Percentiles rank a stretch among this genome's conserved stretches.
Conservation (phyloP, 169 alveolate genomes). For the Ichthyophthirius multifiliis region DNA sequence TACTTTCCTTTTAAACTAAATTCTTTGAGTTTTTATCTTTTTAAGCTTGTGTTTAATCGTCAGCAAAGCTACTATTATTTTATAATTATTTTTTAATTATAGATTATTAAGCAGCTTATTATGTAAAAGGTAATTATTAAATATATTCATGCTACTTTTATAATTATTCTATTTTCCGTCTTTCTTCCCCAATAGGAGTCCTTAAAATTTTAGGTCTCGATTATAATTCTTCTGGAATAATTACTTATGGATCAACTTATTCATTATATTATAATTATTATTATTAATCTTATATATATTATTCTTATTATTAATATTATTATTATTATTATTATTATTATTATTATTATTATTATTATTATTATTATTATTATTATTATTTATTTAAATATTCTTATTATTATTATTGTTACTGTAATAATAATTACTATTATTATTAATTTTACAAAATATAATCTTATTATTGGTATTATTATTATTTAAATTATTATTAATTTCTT, state of each 20-base stretch:
- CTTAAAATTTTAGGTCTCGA: conserved; percentile 60
- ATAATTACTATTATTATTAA: not conserved
- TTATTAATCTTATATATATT: not conserved
- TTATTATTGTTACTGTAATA: not conserved
- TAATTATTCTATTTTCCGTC: not conserved
- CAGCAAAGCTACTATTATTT: too few species aligned
- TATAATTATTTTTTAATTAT: too few species aligned
- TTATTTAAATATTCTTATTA: not conserved
- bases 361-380: not conserved
- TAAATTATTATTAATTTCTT: not conserved
- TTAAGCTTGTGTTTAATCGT: not conserved
- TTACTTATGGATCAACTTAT: not conserved
- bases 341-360: not conserved
- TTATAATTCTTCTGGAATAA: conserved; percentile 50
- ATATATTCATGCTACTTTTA: not conserved
- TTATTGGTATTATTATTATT: not conserved
- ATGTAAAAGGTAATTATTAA: not conserved
- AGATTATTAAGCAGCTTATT: conserved; percentile 6
- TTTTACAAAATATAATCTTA: not conserved
- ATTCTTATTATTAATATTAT: not conserved
- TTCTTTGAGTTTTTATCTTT: conserved; percentile 3
- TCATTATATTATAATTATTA: not conserved
- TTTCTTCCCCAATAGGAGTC: conserved; percentile 52
- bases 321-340: not conserved
- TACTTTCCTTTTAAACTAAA: not conserved